phyloP scores from a whole-genome alignment of 139 green algal species.

The Astrephomene gubernaculifera region DNA sequence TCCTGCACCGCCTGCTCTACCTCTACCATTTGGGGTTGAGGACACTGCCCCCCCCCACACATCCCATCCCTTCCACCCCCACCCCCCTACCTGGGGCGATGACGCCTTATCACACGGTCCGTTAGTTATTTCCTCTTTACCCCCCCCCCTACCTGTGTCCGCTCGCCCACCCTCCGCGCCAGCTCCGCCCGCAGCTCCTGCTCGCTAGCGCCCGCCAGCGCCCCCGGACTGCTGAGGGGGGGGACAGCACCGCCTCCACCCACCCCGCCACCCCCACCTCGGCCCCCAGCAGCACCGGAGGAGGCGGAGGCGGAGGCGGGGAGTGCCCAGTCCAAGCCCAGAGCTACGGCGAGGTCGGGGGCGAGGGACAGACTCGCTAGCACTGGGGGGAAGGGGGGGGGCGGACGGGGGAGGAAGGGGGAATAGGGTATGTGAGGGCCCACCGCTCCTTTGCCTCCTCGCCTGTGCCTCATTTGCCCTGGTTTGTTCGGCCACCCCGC shows the following conservation, averaged over 20 bases:
- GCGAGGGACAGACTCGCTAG: constrained; percentile 16
- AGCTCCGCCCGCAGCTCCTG: constrained; percentile 59
- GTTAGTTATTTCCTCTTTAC: not conserved
- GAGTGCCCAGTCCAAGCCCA: constrained; percentile 28
- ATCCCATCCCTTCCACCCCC: constrained; percentile 20
- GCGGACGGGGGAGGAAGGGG: not conserved
- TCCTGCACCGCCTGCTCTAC: no score
- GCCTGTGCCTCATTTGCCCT: no score
- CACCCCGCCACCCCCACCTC: no score
- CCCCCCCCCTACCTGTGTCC: constrained; percentile 41
- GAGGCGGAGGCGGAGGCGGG: not conserved
- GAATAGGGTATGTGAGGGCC: no score
- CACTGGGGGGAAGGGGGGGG: constrained; percentile 7
- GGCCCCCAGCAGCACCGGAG: no score
- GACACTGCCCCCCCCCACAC: no score
- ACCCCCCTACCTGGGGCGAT: not conserved
- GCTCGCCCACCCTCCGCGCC: constrained; percentile 30
- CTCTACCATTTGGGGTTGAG: no score
- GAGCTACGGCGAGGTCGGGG: constrained; percentile 20
- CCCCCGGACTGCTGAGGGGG: no score
- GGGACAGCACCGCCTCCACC: no score
- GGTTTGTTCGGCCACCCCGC: no score
- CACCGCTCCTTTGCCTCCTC: no score
- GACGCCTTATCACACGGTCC: not conserved
- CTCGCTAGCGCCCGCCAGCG: no score